A percentile compares a stretch with the other conserved stretches of the same genome.
Evolutionary conservation across 345 rosid genomes (phyloP).

Genomic region (Euphorbia pulcherrima): DNA sequence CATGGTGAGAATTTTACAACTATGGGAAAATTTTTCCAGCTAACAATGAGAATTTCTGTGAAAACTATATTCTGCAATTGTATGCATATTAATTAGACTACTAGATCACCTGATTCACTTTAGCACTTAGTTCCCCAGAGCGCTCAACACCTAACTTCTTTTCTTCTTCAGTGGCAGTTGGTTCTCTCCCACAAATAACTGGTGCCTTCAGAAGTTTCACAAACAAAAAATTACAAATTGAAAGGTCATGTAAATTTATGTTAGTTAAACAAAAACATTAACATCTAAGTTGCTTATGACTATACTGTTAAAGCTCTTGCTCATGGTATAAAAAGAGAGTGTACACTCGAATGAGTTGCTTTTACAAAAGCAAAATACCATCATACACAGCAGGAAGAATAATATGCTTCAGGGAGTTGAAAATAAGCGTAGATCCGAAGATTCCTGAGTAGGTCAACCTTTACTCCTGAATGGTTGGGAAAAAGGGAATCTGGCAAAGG

Average conservation of each 20-base stretch:
- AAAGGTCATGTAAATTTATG: background rate
- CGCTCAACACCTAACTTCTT: constrained; percentile 75
- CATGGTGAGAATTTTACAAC: background rate
- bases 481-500: background rate
- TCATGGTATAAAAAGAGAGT: background rate
- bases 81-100: constrained; percentile 9
- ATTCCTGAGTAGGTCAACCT: no score
- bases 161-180: constrained; percentile 79
- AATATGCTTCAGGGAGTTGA: no score
- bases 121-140: constrained; percentile 82
- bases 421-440: no score
- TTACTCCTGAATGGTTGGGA: background rate
- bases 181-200: constrained; percentile 97
- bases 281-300: background rate
- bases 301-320: background rate
- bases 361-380: background rate
- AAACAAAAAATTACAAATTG: constrained; percentile 4
- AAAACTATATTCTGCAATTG: constrained; percentile 8
- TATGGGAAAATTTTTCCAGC: background rate
- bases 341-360: background rate
- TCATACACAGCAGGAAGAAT: background rate
- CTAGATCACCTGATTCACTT: constrained; percentile 83
- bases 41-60: background rate
- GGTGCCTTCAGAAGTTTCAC: constrained; percentile 52
- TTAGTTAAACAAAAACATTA: background rate